Conservation (phyloP, 768 basidiomycete genomes). For the Serendipita sp. region DNA sequence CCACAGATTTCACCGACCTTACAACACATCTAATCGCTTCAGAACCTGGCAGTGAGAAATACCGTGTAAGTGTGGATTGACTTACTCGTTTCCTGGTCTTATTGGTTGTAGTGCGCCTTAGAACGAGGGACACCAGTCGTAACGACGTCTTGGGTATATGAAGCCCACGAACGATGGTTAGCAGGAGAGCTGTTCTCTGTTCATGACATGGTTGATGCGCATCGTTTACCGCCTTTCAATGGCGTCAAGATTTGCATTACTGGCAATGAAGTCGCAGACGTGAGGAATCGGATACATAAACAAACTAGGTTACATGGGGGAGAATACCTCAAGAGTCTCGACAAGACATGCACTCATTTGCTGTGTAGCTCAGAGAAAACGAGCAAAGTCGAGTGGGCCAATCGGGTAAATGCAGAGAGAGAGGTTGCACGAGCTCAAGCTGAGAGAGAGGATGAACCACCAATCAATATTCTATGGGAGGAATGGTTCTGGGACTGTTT, state of each 20-base stretch:
- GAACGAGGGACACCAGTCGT: constrained; percentile 69
- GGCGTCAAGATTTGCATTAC: constrained; percentile 57
- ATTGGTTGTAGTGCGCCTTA: constrained; percentile 50
- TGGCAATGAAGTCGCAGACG: constrained; percentile 46
- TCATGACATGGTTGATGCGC: constrained; percentile 36
- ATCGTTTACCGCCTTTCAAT: constrained; percentile 60
- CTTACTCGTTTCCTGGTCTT: neutral
- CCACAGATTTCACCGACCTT: constrained; percentile 59
- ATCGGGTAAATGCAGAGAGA: constrained; percentile 65
- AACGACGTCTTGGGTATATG: constrained; percentile 57
- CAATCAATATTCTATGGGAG: constrained; percentile 72
- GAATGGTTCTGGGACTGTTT: constrained; percentile 96
- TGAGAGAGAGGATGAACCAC: constrained; percentile 40
- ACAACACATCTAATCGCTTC: constrained; percentile 79
- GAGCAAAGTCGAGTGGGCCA: constrained; percentile 24
- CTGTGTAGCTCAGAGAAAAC: constrained; percentile 53
- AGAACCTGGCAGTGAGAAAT: constrained; percentile 75
- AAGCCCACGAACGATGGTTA: constrained; percentile 58
- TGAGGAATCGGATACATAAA: constrained; percentile 47
- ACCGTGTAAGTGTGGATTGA: constrained; percentile 33
- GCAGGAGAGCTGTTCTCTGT: constrained; percentile 33
- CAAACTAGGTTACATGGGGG: constrained; percentile 47
- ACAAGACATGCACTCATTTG: constrained; percentile 67
- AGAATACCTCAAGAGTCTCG: constrained; percentile 53
- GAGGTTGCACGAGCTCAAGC: constrained; percentile 39